Evolutionary conservation across 768 basidiomycete genomes (phyloP).

Genomic region (Suillus paluster): DNA sequence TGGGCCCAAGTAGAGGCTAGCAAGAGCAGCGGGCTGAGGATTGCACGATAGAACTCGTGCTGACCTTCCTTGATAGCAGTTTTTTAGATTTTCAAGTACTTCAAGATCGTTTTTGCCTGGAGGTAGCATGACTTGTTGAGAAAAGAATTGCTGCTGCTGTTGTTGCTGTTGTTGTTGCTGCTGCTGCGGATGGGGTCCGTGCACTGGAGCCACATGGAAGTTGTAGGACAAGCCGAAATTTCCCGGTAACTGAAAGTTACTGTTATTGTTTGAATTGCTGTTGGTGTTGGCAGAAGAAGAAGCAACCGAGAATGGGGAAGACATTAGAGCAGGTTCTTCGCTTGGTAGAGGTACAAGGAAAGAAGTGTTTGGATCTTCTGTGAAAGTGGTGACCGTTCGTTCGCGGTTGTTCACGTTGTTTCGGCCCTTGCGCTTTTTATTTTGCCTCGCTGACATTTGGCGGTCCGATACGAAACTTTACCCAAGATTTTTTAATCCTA

Average conservation of each 20-base stretch:
- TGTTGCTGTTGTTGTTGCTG: conserved; percentile 23
- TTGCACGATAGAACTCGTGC: conserved; percentile 70
- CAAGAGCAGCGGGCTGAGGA: conserved; percentile 70
- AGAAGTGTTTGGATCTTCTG: conserved; percentile 58
- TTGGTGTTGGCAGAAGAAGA: conserved; percentile 37
- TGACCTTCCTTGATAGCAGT: conserved; percentile 71
- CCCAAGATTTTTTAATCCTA: not conserved
- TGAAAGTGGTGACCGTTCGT: conserved; percentile 71
- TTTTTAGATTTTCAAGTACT: conserved; percentile 76
- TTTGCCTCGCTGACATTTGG: conserved; percentile 61
- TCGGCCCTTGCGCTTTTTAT: conserved; percentile 65
- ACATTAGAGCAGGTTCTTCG: conserved; percentile 52
- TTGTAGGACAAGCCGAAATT: conserved; percentile 45
- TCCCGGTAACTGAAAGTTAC: conserved; percentile 40
- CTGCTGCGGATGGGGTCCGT: conserved; percentile 18
- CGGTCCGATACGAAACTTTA: conserved; percentile 17
- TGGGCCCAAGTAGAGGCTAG: conserved; percentile 66
- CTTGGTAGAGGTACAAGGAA: conserved; percentile 55
- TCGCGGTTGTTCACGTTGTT: conserved; percentile 59
- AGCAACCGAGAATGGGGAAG: conserved; percentile 43
- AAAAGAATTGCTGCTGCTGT: conserved; percentile 31
- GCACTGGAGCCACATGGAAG: conserved; percentile 37
- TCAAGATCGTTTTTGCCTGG: conserved; percentile 72
- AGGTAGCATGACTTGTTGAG: conserved; percentile 38
- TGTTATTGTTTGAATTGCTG: conserved; percentile 24